phyloP scores from a whole-genome alignment of 345 rosid species.

The Citrus australasica region DNA sequence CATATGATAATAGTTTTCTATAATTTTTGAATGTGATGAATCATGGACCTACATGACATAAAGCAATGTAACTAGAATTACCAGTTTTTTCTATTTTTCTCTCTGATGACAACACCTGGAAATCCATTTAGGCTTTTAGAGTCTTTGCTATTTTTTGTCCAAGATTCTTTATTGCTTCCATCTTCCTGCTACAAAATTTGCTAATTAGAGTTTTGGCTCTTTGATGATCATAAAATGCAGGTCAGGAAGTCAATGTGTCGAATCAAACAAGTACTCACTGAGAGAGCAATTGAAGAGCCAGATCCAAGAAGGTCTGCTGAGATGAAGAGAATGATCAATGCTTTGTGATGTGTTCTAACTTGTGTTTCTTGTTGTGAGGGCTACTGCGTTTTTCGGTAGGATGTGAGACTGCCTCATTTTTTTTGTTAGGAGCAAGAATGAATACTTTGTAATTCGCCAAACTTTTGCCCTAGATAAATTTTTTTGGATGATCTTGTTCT shows the following conservation, averaged over 20 bases:
- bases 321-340: constrained; percentile 92
- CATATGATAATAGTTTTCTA: background rate
- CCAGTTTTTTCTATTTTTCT: background rate
- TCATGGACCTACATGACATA: background rate
- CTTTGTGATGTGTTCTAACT: constrained; percentile 38
- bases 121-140: background rate
- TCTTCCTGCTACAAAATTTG: background rate
- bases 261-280: constrained; percentile 80
- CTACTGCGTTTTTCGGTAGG: background rate
- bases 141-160: background rate
- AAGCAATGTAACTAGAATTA: background rate
- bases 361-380: background rate
- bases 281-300: constrained; percentile 81
- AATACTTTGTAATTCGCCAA: background rate
- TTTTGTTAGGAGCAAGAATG: background rate
- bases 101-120: background rate
- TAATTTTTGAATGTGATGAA: background rate
- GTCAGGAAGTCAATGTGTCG: constrained; percentile 87
- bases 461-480: background rate
- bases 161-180: background rate
- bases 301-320: constrained; percentile 84
- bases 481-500: background rate
- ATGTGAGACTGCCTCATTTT: background rate
- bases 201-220: constrained; percentile 2
- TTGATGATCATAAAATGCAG: constrained; percentile 31